These are phyloP conservation scores for Melampsora americana DNA, from an alignment of 1,284 basidiomycete species.

Conservation along the genomic window DNA sequence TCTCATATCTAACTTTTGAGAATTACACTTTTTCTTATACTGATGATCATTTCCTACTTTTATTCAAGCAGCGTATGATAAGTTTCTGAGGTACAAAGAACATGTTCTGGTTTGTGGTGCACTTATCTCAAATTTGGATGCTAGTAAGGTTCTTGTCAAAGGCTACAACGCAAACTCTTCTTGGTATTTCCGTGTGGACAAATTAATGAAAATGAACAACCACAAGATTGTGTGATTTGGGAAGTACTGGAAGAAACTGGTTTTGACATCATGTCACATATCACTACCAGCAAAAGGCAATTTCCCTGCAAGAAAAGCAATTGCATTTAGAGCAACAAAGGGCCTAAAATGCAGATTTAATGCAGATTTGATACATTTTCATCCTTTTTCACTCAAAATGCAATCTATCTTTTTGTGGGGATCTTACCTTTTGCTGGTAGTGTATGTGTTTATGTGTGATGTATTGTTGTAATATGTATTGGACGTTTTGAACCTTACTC, in stretches of 20 bases:
- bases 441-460: too few species aligned
- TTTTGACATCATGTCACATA: slow-evolving; percentile 71
- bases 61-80: slow-evolving; percentile 47
- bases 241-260: slow-evolving; percentile 94
- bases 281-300: too few species aligned
- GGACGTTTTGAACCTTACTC: too few species aligned
- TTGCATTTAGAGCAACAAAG: too few species aligned
- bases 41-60: slow-evolving; percentile 59
- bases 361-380: too few species aligned
- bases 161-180: slow-evolving; percentile 95
- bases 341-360: too few species aligned
- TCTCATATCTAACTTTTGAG: slow-evolving; percentile 11
- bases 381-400: too few species aligned
- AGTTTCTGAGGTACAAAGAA: slow-evolving; percentile 94
- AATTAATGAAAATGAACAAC: slow-evolving; percentile 88
- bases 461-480: too few species aligned
- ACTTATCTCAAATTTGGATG: too few species aligned
- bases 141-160: slow-evolving; percentile 82
- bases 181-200: slow-evolving; percentile 99
- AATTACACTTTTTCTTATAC: not conserved
- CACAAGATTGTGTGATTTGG: slow-evolving; percentile 76
- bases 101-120: slow-evolving; percentile 96
- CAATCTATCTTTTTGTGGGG: too few species aligned
- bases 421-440: too few species aligned
- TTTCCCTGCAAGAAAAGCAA: too few species aligned